Conservation (phyloP, 495 filamentous ascomycete genomes). For the Podospora comata region DNA sequence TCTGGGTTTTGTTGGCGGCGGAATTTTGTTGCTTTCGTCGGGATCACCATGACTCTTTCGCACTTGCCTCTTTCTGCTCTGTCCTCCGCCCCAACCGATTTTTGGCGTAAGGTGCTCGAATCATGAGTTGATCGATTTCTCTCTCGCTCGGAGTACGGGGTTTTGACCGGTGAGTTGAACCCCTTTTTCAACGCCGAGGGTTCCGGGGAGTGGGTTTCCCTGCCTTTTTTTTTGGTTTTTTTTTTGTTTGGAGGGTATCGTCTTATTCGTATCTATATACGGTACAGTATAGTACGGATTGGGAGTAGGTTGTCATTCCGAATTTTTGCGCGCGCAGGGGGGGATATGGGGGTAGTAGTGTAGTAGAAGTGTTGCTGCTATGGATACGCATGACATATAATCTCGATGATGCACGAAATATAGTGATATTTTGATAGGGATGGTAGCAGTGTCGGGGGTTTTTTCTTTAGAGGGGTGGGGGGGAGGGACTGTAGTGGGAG, state of each 20-base stretch:
- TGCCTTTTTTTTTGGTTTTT: background rate
- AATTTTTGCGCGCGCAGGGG: background rate
- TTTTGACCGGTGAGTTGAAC: background rate
- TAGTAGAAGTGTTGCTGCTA: no score
- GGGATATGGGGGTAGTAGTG: background rate
- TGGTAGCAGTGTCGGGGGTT: background rate
- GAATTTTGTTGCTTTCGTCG: no score
- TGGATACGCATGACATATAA: background rate
- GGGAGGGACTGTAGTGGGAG: no score
- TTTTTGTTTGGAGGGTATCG: background rate
- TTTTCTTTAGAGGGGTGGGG: background rate
- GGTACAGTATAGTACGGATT: no score
- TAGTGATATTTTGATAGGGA: background rate
- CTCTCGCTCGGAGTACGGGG: background rate
- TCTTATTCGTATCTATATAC: no score
- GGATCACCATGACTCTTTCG: no score
- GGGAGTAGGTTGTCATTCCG: background rate
- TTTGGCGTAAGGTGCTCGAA: background rate
- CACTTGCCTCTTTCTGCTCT: background rate
- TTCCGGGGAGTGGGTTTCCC: background rate
- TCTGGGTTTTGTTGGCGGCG: no score
- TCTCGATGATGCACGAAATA: background rate
- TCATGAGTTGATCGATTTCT: background rate
- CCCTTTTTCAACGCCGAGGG: background rate
- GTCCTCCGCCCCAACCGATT: conserved; percentile 2